Evolutionary conservation across 139 green algal species (phyloP).

Genomic region (Auxenochlorella protothecoides): DNA sequence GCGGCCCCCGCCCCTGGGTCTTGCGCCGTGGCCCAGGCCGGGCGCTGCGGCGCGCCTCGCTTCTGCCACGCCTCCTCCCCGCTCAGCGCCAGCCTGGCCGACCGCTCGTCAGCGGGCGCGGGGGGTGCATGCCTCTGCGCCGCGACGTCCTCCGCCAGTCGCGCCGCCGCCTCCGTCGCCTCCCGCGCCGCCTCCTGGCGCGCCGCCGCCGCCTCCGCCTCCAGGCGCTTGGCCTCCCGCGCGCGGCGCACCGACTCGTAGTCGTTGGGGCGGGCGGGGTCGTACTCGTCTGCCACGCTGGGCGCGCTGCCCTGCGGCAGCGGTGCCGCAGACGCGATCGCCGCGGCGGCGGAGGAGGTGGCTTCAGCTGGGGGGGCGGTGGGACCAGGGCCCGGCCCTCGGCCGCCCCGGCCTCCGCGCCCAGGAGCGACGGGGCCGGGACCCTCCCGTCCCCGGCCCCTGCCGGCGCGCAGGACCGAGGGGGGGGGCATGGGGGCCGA

Average conservation of each 20-base stretch:
- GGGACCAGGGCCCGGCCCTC: slow-evolving; percentile 1
- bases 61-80: slow-evolving; percentile 7
- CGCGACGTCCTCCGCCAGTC: neutral
- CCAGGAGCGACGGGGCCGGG: neutral
- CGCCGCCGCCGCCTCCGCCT: slow-evolving; percentile 63
- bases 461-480: slow-evolving; percentile 10
- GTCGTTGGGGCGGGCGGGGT: slow-evolving; percentile 80
- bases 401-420: slow-evolving; percentile 6
- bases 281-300: slow-evolving; percentile 66
- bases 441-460: slow-evolving; percentile 4
- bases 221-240: slow-evolving; percentile 9
- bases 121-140: neutral
- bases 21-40: no score
- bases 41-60: neutral
- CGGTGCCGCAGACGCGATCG: no score
- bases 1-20: no score
- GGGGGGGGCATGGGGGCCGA: slow-evolving; percentile 14
- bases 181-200: slow-evolving; percentile 50
- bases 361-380: no score
- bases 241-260: slow-evolving; percentile 32
- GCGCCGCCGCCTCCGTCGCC: slow-evolving; percentile 26
- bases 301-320: neutral
- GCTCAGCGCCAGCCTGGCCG: neutral
- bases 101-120: no score
- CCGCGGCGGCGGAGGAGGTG: no score